Evolutionary conservation across 768 basidiomycete species (phyloP), one percentile per base, ranked within the genome.

Genomic region (Russula compacta): DNA sequence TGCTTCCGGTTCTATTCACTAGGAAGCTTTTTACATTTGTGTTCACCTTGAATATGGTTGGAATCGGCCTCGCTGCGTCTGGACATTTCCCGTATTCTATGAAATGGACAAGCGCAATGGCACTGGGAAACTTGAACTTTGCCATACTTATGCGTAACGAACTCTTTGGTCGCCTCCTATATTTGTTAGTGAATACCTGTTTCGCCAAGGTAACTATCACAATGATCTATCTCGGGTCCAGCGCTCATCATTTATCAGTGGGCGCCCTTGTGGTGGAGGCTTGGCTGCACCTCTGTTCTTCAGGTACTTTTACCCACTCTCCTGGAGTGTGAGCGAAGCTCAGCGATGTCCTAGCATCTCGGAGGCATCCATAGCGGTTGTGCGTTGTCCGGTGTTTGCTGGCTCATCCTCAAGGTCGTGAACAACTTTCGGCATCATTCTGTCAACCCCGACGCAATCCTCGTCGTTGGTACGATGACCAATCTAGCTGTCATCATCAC

Each of bases 91-190:
- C 77, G 21, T 92, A 92, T 67, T 82, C 87, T 4, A 73, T 76
- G 17, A 71, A 75, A 58, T 86, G 86, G 67, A 80, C 84, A 17
- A 84, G 87, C 66, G 86, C 87, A 11, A 78, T 89, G 59, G 85
- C 86, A 9, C 76, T 86, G 6, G 90, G 87, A 0, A 92, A 92
- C 66, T 71, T 92, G 51, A 81, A 84, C 65, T 73, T 81, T 29
- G 82, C 88, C 6, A 83, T 92, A 58, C 77, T 92, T 21, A 82
- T 89, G 77, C 79, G 90, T 21, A 92, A 92, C 67, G 90, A 92
- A 66, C 75, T 90, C 2, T 92, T 92, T 64, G 87, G 88, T 10
- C 85, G 90, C n/a, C 71, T 83, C 39, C 68, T 92, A 14, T 92
- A 91, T 69, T 71, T 84, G 49, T 67, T 84, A 21, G 79, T 88